Evolutionary conservation across 192 early-diverging fungal species (phyloP).

Genomic region (Funneliformis mosseae): DNA sequence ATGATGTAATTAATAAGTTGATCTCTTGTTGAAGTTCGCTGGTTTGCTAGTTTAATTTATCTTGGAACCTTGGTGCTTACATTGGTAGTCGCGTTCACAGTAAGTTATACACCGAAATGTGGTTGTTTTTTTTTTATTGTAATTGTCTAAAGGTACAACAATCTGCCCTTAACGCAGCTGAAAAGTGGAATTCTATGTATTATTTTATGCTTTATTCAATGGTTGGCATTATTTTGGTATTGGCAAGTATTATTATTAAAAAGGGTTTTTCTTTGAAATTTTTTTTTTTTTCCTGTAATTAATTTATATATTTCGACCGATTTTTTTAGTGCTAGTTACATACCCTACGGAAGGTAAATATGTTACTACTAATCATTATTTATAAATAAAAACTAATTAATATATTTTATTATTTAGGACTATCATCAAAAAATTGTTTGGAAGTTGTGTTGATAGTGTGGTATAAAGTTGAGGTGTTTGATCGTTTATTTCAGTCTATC

Average conservation of each 20-base stretch:
- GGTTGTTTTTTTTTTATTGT: not conserved
- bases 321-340: slow-evolving; percentile 79
- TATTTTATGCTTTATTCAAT: slow-evolving; percentile 84
- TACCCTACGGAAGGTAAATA: slow-evolving; percentile 82
- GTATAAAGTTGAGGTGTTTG: slow-evolving; percentile 10
- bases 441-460: slow-evolving; percentile 48
- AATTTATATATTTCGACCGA: not conserved
- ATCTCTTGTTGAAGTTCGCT: slow-evolving; percentile 59
- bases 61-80: slow-evolving; percentile 69
- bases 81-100: slow-evolving; percentile 72
- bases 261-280: not conserved
- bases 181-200: slow-evolving; percentile 69
- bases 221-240: slow-evolving; percentile 87
- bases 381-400: not conserved
- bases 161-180: too few species aligned
- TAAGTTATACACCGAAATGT: slow-evolving; percentile 34
- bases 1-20: slow-evolving; percentile 40
- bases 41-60: slow-evolving; percentile 76
- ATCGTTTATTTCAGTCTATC: too few species aligned
- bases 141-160: too few species aligned
- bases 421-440: slow-evolving; percentile 60
- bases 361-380: slow-evolving; percentile 42
- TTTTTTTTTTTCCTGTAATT: too few species aligned
- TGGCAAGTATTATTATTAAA: slow-evolving; percentile 42
- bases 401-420: slow-evolving; percentile 38